Percentiles rank a stretch among this genome's conserved stretches.
These are phyloP conservation scores for Colletotrichum sublineola DNA, from an alignment of 2,329 filamentous ascomycete species.

Conservation along the genomic window DNA sequence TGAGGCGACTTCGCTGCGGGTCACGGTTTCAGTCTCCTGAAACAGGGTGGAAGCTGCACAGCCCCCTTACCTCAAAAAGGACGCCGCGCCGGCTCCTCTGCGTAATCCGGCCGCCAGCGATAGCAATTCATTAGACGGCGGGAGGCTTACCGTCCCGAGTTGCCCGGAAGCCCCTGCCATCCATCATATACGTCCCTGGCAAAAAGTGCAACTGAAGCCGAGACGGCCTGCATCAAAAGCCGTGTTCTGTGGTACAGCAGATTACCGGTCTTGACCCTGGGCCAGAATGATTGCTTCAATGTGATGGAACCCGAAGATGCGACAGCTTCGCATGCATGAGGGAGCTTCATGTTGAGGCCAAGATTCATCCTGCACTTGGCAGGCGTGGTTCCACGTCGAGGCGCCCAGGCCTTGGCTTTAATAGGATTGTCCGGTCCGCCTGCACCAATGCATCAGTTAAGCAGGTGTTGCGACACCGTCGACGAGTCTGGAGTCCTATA, in stretches of 20 bases:
- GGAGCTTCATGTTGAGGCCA: not conserved
- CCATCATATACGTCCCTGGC: not conserved
- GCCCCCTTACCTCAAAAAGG: not conserved
- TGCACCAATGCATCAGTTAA: not conserved
- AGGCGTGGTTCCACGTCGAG: not conserved
- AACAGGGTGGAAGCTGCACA: slow-evolving; percentile 34
- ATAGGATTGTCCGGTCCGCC: not conserved
- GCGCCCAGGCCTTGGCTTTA: slow-evolving; percentile 13
- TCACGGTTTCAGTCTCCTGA: slow-evolving; percentile 40
- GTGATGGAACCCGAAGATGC: not conserved
- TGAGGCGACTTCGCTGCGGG: slow-evolving; percentile 31
- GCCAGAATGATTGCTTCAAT: not conserved
- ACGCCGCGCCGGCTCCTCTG: slow-evolving; percentile 12
- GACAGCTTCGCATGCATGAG: not conserved
- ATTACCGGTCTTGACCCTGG: not conserved
- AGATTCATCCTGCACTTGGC: not conserved
- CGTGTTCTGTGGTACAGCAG: not conserved
- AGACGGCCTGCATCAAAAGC: not conserved
- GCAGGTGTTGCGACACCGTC: too few relatives aligned
- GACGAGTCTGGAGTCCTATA: not conserved
- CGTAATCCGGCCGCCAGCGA: slow-evolving; percentile 11
- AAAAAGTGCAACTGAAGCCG: not conserved
- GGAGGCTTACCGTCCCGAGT: not conserved
- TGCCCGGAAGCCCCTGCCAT: not conserved
- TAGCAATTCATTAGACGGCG: not conserved